Base-by-base conservation (phyloP, 202 grass and related monocot species). In the Carex sylvatica region DNA sequence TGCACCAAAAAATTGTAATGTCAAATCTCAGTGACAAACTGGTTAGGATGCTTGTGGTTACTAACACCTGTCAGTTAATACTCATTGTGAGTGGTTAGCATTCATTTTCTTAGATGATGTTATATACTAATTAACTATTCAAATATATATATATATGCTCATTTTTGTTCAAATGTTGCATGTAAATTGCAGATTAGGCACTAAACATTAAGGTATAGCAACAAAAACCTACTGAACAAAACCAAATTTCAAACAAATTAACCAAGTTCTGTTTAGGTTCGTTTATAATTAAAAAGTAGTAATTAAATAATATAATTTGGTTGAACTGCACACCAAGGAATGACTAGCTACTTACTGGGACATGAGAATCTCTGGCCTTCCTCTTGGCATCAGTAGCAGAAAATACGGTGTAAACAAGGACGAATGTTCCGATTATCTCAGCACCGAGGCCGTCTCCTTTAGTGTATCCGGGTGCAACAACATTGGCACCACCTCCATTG, bases 351-450 rank as follows among this genome's bases (percentile, higher is more conserved):
- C 80, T 89, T 85, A 97, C 94, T 54, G 94, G 94, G 53, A 97
- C 94, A 87, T 97, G 94, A 51, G 94, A 97, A 81, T 97, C 94
- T 65, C 94, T 90, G 15, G 94, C 94, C 56, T 89, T 97, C 55
- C 94, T 92, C 91, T 97, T 97, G 78, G 94, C 91, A 55, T 97
- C 94, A 16, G 91, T 97, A 2, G 94, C 94, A 0, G 94, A 97
- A 83, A 97, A 94, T 60, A 97, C 94, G 20, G 94, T 97, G 91
- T 97, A 97, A 23, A 97, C 94, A 38, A 94, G 81, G 81, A 97
- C 47, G 42, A 97, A 97, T 84, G 94, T 94, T 70, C 94, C 94
- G 15, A 97, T 54, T 4, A 97, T 97, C 88, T 97, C 94, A 61
- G 94, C 94, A 30, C 89, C 91, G 22, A 97, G 92, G 71, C 91